Base-by-base conservation (phyloP, 2,329 filamentous ascomycete genomes). In the Domatiomyces catenatus region DNA sequence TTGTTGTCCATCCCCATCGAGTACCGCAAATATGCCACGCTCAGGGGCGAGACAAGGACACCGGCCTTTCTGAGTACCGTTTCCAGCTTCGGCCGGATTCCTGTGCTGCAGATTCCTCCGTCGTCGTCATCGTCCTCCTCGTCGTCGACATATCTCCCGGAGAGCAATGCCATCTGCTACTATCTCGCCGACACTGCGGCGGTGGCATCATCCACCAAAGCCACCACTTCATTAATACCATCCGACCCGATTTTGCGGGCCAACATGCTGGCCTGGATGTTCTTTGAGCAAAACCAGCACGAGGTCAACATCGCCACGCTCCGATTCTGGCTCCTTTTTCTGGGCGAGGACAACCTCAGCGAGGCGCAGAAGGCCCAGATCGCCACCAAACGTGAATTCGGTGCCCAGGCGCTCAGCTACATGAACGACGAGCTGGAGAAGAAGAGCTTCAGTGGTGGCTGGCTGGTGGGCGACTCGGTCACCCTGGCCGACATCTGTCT, bases 301-400 rank as follows among this genome's bases (percentile, higher is more conserved):
- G 50, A 52, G 44, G 47, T 50, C 48, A 52, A 32, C 44, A 43
- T 52, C 43, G 50, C 50, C 4, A 50, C 50, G 15, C 42, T 52
- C 15, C 48, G 50, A 8, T 52, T 43, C 24, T 52, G 50, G 50
- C 20, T 47, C 10, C 18, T 20, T n/a, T 68, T 71, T 47, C 63
- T 69, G 8, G 69, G 69, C 5, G 67, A 70, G 8, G 52, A 57
- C 1, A 69, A 71, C 50, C 61, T 72, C 6, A 64, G 63, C 52
- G 64, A 66, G 42, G 64, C 68, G 19, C 62, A 63, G 15, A 63
- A 68, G n/a, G 61, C 60, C 3, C 58, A 65, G 28, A 61, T 71
- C 0, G 67, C 70, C 52, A 63, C 18, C n/a, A 52, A 53, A 39
- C 19, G 26, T 44, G 24, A 26, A 22, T 39, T 28, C 1, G 48